Conservation (phyloP, 1,139 yeast genomes). For the Candida tetrigidarum region DNA sequence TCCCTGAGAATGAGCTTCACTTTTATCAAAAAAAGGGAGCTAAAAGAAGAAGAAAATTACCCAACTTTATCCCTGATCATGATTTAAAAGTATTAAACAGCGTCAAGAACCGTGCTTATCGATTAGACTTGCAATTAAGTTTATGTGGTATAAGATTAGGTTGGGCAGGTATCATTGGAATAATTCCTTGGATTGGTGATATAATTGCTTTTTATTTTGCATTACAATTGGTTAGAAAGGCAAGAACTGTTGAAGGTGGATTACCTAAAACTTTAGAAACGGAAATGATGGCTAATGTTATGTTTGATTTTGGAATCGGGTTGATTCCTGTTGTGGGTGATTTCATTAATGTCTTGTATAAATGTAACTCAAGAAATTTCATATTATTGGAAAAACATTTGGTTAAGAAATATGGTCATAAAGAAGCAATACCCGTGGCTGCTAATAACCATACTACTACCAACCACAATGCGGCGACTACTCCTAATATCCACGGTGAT, state of each 20-base stretch:
- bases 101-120: conserved; percentile 64
- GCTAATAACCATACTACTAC: not conserved
- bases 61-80: conserved; percentile 55
- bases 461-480: too few species aligned
- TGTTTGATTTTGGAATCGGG: conserved; percentile 69
- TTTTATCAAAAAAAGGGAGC: conserved; percentile 53
- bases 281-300: conserved; percentile 62
- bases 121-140: conserved; percentile 64
- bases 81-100: conserved; percentile 57
- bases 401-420: conserved; percentile 40
- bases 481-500: too few species aligned
- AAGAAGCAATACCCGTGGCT: conserved; percentile 1
- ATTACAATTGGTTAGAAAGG: conserved; percentile 50
- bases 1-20: conserved; percentile 50
- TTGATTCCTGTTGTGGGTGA: conserved; percentile 78
- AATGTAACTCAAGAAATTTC: conserved; percentile 77
- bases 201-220: conserved; percentile 55
- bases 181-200: conserved; percentile 71
- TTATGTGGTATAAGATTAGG: conserved; percentile 71
- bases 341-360: conserved; percentile 66
- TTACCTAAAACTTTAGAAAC: conserved; percentile 53
- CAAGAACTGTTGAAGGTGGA: conserved; percentile 65
- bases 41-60: conserved; percentile 51
- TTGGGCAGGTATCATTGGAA: conserved; percentile 72
- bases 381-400: conserved; percentile 62